Evolutionary conservation across 768 basidiomycete genomes (phyloP).

Genomic region (Clitopilus hobsonii): DNA sequence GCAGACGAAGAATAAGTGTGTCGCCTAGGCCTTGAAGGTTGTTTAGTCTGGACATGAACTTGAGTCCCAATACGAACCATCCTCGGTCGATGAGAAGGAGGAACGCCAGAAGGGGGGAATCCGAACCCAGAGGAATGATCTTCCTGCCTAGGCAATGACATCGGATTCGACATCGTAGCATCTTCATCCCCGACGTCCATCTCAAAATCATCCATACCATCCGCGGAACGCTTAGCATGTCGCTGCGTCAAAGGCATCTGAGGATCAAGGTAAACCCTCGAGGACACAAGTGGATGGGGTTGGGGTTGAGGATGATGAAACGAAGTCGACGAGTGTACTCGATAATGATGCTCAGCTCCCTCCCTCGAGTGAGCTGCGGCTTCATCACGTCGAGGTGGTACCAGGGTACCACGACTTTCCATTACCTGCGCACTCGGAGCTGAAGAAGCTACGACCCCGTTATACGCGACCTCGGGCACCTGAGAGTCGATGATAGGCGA

Average conservation of each 20-base stretch:
- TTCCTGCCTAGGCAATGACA: no score
- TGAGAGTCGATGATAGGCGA: background rate
- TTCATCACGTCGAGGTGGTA: background rate
- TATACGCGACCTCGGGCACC: background rate
- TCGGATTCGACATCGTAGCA: no score
- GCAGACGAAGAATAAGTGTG: background rate
- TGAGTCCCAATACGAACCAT: background rate
- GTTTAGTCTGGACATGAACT: background rate
- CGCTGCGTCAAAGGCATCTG: background rate
- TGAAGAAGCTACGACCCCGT: background rate
- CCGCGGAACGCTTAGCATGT: background rate
- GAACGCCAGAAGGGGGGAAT: background rate
- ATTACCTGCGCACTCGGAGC: background rate
- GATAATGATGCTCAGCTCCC: background rate
- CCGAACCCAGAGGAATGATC: no score
- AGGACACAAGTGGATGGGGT: background rate
- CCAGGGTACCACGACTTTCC: background rate
- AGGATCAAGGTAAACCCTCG: background rate
- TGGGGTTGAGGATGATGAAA: background rate
- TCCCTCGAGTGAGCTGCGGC: background rate
- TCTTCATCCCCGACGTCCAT: background rate
- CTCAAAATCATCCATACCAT: background rate
- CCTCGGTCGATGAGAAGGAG: background rate
- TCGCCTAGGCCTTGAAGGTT: background rate
- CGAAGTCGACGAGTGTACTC: background rate